Base-by-base conservation (phyloP, 164 flowering plant species). In the Tinospora cordifolia region DNA sequence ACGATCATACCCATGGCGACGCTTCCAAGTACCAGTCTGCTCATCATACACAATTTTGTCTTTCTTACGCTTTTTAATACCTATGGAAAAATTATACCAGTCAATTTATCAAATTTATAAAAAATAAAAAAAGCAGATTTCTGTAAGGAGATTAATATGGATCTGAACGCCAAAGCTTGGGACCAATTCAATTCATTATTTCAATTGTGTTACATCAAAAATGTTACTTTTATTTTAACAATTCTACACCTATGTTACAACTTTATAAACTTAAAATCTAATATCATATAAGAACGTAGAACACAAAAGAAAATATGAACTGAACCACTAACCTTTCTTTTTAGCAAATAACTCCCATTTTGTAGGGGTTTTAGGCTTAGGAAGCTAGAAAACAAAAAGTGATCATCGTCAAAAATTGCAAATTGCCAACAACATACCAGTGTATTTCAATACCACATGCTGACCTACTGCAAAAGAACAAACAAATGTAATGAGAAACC, bases 1-100 rank as follows among this genome's bases (percentile, higher is more conserved):
- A 77, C 92, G 97, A 74, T 92, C 99, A 81, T 92, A 92, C 30
- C 97, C 98, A 84, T 82, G 81, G 1, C 87, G 89, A 36, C 97
- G 90, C 82, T 94, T 92, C 97, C 97, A 92, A 19, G 85, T 69
- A 64, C 80, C 81, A 38, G 91, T 89, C 72, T 87, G 79, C 67
- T 74, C 79, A 72, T 79, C 79, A 62, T 58, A 79, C 22, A 74
- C 76, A 62, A 79, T 66, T 78, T 94, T 94, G 73, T 89, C 94
- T 70, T 88, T 94, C 63, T 90, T 88, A 17, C 84, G 88, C 6
- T 90, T 89, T 78, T 81, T 74, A 47, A 94, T 94, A 69, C 97
- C 97, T 90, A 81, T 65, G 80, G 27, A 71, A 24, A 70, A 54
- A 21, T 59, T 65, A 14, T 30, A 58, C 24, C 44, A 64, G 34